phyloP scores from a whole-genome alignment of 2,329 filamentous ascomycete species.

The Ophiostoma triangulosporum region DNA sequence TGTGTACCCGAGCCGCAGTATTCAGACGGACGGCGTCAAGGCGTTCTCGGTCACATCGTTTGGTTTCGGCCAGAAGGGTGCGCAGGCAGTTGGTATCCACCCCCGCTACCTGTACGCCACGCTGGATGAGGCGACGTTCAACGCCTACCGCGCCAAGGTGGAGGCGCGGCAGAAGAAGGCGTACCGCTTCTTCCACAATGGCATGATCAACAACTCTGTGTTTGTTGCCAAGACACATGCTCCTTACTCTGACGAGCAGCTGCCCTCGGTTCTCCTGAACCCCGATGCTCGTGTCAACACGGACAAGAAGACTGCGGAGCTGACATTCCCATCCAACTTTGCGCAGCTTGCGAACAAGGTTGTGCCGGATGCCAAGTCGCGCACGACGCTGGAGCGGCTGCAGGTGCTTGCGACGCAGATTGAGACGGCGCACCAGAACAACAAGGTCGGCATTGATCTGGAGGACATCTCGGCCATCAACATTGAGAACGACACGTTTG shows the following conservation, averaged over 20 bases:
- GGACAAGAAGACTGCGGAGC: slow-evolving; percentile 75
- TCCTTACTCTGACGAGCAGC: slow-evolving; percentile 80
- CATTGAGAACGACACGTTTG: slow-evolving; percentile 84
- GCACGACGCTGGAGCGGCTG: slow-evolving; percentile 54
- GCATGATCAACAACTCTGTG: slow-evolving; percentile 92
- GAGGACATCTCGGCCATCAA: slow-evolving; percentile 81
- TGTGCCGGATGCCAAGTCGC: slow-evolving; percentile 24
- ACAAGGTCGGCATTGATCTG: slow-evolving; percentile 86
- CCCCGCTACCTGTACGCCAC: slow-evolving; percentile 90
- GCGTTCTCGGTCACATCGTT: slow-evolving; percentile 98
- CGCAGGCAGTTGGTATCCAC: slow-evolving; percentile 92
- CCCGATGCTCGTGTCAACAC: slow-evolving; percentile 72
- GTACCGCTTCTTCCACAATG: slow-evolving; percentile 97
- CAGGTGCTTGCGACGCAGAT: slow-evolving; percentile 59
- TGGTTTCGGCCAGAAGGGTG: slow-evolving; percentile 97
- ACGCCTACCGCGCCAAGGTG: slow-evolving; percentile 75
- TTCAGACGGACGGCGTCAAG: slow-evolving; percentile 97
- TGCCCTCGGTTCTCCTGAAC: slow-evolving; percentile 83
- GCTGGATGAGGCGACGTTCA: slow-evolving; percentile 76
- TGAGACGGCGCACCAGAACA: slow-evolving; percentile 40
- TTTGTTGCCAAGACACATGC: slow-evolving; percentile 91
- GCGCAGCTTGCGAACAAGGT: slow-evolving; percentile 47
- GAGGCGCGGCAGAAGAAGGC: slow-evolving; percentile 94
- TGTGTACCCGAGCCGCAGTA: slow-evolving; percentile 85
- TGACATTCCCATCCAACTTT: slow-evolving; percentile 58